Percentiles rank a stretch among this genome's conserved stretches.
Evolutionary conservation across 139 green algal genomes (phyloP).

Genomic region (Bryopsis sp.): DNA sequence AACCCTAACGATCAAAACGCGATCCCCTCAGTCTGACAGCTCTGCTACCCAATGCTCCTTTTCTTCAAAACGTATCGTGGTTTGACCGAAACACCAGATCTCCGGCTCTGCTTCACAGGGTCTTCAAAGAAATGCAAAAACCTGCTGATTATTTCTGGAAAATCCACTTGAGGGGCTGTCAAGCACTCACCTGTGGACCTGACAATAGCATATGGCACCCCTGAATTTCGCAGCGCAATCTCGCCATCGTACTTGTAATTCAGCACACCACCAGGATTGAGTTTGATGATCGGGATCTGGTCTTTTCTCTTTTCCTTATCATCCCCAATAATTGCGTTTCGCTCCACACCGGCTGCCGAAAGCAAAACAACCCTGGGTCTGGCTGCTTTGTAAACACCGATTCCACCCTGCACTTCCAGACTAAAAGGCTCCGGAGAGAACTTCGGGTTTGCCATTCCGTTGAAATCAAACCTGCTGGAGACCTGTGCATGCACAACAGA

Average conservation of each 20-base stretch:
- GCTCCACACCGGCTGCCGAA: constrained; percentile 64
- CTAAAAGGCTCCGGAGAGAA: constrained; percentile 48
- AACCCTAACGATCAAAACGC: constrained; percentile 10
- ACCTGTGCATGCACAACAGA: constrained; percentile 33
- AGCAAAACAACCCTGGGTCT: constrained; percentile 51
- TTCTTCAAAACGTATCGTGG: constrained; percentile 1
- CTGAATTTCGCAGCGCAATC: constrained; percentile 41
- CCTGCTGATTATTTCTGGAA: constrained; percentile 10
- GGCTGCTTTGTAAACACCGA: constrained; percentile 44
- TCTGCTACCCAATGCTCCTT: not conserved
- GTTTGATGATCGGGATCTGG: constrained; percentile 76
- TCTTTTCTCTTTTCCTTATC: constrained; percentile 45
- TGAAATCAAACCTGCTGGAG: constrained; percentile 59
- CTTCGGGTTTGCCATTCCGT: constrained; percentile 55
- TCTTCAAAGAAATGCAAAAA: not conserved
- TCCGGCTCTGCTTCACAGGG: constrained; percentile 17
- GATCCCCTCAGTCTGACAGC: not conserved
- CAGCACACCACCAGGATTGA: constrained; percentile 68
- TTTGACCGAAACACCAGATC: constrained; percentile 8
- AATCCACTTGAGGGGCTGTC: not conserved
- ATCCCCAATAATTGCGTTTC: constrained; percentile 71
- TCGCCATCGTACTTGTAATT: constrained; percentile 78
- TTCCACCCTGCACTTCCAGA: constrained; percentile 54
- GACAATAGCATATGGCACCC: constrained; percentile 67
- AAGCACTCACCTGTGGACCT: constrained; percentile 45